Evolutionary conservation across 257 asterid species (phyloP).

Genomic region (Primulina eburnea): DNA sequence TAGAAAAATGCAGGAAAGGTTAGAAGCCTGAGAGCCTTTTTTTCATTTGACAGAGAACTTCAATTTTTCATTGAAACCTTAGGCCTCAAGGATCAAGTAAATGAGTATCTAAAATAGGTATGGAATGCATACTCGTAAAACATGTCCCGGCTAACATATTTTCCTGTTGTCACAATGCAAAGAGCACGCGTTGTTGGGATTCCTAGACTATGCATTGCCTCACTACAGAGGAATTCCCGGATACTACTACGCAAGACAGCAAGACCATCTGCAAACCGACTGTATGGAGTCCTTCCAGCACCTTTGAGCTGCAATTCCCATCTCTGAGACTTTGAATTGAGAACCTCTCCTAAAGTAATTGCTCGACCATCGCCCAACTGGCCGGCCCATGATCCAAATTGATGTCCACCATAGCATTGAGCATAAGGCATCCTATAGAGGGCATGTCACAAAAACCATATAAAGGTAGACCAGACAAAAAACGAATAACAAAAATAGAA

Average conservation of each 20-base stretch:
- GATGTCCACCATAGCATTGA: slow-evolving; percentile 99
- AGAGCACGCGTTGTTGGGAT: slow-evolving; percentile 96
- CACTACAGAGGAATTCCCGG: slow-evolving; percentile 96
- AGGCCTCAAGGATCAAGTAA: background rate
- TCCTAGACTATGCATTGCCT: slow-evolving; percentile 95
- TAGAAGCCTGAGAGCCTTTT: background rate
- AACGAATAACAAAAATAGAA: background rate
- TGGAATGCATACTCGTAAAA: slow-evolving; percentile 77
- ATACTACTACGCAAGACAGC: slow-evolving; percentile 96
- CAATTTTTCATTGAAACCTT: background rate
- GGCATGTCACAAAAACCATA: slow-evolving; percentile 4
- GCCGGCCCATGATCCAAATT: slow-evolving; percentile 99
- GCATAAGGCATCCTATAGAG: slow-evolving; percentile 66
- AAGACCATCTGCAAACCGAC: slow-evolving; percentile 99
- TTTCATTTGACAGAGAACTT: slow-evolving; percentile 2
- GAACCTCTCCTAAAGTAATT: slow-evolving; percentile 86
- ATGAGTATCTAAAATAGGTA: slow-evolving; percentile 10
- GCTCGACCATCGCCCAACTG: slow-evolving; percentile 99
- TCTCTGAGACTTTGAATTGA: slow-evolving; percentile 66
- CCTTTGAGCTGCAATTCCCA: slow-evolving; percentile 99
- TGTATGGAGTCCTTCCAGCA: slow-evolving; percentile 95
- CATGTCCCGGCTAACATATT: slow-evolving; percentile 85
- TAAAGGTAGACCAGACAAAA: background rate
- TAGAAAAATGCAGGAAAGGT: background rate
- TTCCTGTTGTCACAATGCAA: slow-evolving; percentile 91